These are phyloP conservation scores for Termitomyces sp. DNA, from an alignment of 768 basidiomycete species.

Conservation along the genomic window DNA sequence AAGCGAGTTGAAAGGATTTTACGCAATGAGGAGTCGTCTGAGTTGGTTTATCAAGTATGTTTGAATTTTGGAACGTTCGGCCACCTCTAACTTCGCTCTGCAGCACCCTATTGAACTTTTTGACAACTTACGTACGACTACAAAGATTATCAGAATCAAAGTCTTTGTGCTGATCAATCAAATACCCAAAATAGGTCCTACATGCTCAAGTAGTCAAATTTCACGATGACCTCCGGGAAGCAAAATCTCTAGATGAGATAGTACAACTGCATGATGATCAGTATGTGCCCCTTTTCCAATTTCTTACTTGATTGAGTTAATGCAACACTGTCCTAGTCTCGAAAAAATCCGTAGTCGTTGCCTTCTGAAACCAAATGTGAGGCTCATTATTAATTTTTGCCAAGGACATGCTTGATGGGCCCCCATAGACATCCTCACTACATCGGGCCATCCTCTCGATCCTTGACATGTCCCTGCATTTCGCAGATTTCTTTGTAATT, in stretches of 20 bases:
- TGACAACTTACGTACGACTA: conserved; percentile 64
- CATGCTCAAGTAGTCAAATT: conserved; percentile 59
- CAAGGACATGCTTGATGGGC: not conserved
- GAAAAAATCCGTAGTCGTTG: conserved; percentile 57
- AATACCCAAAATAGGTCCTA: conserved; percentile 46
- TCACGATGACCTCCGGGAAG: conserved; percentile 46
- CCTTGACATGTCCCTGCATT: conserved; percentile 70
- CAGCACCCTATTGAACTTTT: conserved; percentile 45
- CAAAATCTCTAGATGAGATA: conserved; percentile 72
- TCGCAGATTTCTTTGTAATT: conserved; percentile 56
- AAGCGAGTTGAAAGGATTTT: conserved; percentile 62
- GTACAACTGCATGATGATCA: conserved; percentile 64
- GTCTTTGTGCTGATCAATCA: not conserved
- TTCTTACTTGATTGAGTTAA: not conserved
- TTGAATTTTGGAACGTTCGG: not conserved
- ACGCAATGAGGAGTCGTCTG: conserved; percentile 69
- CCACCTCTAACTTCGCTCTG: not conserved
- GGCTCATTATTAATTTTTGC: conserved; percentile 4
- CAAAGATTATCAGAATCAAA: not conserved
- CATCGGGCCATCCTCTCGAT: conserved; percentile 64
- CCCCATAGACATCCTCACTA: conserved; percentile 54
- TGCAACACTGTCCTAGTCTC: conserved; percentile 22
- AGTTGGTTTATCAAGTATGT: conserved; percentile 86
- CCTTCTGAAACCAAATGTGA: conserved; percentile 57
- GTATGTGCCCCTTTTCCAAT: conserved; percentile 35